A percentile compares a stretch with the other conserved stretches of the same genome.
phyloP scores from a whole-genome alignment of 163 green algal genomes.

The Chlamydomonas reinhardtii region DNA sequence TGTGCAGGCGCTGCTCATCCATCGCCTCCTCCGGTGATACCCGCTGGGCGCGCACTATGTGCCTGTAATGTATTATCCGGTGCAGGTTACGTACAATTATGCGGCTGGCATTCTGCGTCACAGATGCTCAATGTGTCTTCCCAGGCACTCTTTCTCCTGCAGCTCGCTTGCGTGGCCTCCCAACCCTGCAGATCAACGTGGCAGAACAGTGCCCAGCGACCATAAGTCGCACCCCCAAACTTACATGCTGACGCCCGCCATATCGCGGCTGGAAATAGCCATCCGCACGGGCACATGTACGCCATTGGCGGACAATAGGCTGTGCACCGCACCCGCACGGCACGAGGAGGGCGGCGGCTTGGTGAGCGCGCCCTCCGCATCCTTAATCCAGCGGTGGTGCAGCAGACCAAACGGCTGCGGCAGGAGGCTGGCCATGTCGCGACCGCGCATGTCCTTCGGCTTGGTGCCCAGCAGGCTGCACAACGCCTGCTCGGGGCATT shows the following conservation, averaged over 20 bases:
- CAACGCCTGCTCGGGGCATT: neutral
- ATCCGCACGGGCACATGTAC: slow-evolving; percentile 50
- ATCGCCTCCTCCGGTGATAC: slow-evolving; percentile 37
- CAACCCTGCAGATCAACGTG: too few relatives aligned
- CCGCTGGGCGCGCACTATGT: slow-evolving; percentile 21
- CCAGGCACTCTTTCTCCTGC: too few relatives aligned
- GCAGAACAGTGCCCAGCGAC: too few relatives aligned
- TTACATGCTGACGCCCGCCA: slow-evolving; percentile 22
- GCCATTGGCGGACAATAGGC: slow-evolving; percentile 58
- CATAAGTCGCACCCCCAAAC: too few relatives aligned
- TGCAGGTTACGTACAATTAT: neutral
- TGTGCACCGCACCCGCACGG: slow-evolving; percentile 38
- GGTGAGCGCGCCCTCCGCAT: slow-evolving; percentile 19
- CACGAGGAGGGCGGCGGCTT: slow-evolving; percentile 44
- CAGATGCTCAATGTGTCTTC: too few relatives aligned
- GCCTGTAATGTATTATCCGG: neutral
- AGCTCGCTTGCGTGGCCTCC: too few relatives aligned
- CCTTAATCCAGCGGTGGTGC: slow-evolving; percentile 55
- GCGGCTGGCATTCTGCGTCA: too few relatives aligned
- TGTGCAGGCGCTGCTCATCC: slow-evolving; percentile 57
- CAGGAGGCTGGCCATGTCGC: slow-evolving; percentile 57
- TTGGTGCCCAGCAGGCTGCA: slow-evolving; percentile 56
- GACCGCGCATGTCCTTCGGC: slow-evolving; percentile 44
- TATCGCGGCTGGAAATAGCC: slow-evolving; percentile 29
- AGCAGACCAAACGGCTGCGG: slow-evolving; percentile 59